phyloP scores from a whole-genome alignment of 257 asterid species.

The Solanum chilense region DNA sequence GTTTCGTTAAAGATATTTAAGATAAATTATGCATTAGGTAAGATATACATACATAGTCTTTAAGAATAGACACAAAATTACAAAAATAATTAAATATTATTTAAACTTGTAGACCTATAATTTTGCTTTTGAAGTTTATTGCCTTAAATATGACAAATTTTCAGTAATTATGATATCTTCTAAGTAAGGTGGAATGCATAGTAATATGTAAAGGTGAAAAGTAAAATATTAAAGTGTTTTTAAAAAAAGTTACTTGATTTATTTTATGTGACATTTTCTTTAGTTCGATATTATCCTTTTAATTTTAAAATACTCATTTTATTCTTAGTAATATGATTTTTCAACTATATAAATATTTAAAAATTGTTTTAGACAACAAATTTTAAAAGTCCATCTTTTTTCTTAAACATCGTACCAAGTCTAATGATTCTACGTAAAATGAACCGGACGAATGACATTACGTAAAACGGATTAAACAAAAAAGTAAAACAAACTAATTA shows the following conservation, averaged over 20 bases:
- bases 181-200: background rate
- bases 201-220: background rate
- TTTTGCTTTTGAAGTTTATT: too few relatives aligned
- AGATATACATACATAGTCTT: background rate
- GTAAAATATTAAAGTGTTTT: background rate
- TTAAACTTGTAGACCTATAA: background rate
- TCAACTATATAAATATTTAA: too few relatives aligned
- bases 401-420: accelerated
- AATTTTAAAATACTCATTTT: too few relatives aligned
- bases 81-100: background rate
- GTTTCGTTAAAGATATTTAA: background rate
- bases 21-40: too few relatives aligned
- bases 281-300: too few relatives aligned
- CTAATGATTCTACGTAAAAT: background rate
- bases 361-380: too few relatives aligned
- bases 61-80: background rate
- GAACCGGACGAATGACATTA: background rate
- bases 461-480: too few relatives aligned
- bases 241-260: too few relatives aligned
- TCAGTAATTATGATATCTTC: background rate
- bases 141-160: background rate
- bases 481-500: background rate
- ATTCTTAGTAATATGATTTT: too few relatives aligned
- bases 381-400: accelerated
- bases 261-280: too few relatives aligned